These are phyloP conservation scores for Psophocarpus tetragonolobus DNA, from an alignment of 306 rosid genomes.

Conservation along the genomic window DNA sequence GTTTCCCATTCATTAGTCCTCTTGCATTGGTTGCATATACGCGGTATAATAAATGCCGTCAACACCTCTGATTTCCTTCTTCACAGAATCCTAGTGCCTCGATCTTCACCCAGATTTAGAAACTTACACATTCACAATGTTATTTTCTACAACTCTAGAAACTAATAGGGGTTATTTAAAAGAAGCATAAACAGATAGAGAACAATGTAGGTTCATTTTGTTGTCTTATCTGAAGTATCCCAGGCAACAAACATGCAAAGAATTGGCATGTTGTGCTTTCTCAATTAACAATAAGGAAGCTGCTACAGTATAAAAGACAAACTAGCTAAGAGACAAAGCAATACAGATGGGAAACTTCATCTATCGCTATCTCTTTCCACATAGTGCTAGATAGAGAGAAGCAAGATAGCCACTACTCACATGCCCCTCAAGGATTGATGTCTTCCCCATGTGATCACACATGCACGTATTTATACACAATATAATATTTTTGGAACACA, in stretches of 20 bases:
- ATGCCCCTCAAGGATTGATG: conserved; percentile 40
- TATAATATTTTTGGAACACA: conserved; percentile 25
- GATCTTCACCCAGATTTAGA: background rate
- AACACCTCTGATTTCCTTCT: conserved; percentile 9
- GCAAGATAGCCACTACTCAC: conserved; percentile 49
- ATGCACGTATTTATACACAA: background rate
- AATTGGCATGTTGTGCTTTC: conserved; percentile 13
- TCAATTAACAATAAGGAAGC: conserved; percentile 7
- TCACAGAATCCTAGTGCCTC: conserved; percentile 11
- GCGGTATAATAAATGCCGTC: background rate
- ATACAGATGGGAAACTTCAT: conserved; percentile 51
- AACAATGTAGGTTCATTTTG: conserved; percentile 9
- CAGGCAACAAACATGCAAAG: conserved; percentile 23
- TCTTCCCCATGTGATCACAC: conserved; percentile 54
- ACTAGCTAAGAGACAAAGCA: conserved; percentile 40
- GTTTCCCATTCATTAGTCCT: conserved; percentile 15
- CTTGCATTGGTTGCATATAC: conserved; percentile 14
- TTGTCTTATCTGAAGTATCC: conserved; percentile 26
- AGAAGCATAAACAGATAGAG: conserved; percentile 9
- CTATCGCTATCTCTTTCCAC: conserved; percentile 52
- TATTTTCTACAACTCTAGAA: conserved; percentile 9
- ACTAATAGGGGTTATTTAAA: conserved; percentile 1
- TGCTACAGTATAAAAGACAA: conserved; percentile 24
- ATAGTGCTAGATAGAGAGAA: conserved; percentile 24
- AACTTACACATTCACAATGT: conserved; percentile 8